phyloP scores from a whole-genome alignment of 352 stramenopile species.

The Globisporangium orthogonon region DNA sequence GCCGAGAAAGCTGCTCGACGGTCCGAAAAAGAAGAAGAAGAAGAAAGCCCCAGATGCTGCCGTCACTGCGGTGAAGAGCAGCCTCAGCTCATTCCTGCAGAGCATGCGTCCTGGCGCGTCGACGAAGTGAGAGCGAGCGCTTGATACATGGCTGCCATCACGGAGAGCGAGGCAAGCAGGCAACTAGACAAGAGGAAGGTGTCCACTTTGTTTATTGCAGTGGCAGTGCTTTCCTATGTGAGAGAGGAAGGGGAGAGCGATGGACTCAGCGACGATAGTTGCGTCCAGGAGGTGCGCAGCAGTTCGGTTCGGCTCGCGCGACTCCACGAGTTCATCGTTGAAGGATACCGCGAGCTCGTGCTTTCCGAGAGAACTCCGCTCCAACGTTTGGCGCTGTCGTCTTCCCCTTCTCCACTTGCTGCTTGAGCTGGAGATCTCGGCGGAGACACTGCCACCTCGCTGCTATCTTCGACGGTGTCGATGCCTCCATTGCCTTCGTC shows the following conservation, averaged over 20 bases:
- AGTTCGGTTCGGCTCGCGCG: slow-evolving; percentile 7
- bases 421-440: background rate
- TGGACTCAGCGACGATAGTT: slow-evolving; percentile 4
- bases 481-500: background rate
- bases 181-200: background rate
- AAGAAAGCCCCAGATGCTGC: slow-evolving; percentile 25
- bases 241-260: background rate
- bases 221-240: too few relatives aligned
- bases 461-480: background rate
- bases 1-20: slow-evolving; percentile 63
- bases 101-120: slow-evolving; percentile 26
- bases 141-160: background rate
- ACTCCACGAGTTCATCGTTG: slow-evolving; percentile 11
- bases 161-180: too few relatives aligned
- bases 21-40: slow-evolving; percentile 71
- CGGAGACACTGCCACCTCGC: too few relatives aligned
- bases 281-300: slow-evolving; percentile 10
- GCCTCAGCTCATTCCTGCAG: slow-evolving; percentile 53
- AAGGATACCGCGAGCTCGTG: slow-evolving; percentile 9
- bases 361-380: background rate
- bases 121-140: slow-evolving; percentile 20
- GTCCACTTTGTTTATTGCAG: too few relatives aligned
- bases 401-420: background rate
- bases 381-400: background rate
- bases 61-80: slow-evolving; percentile 52